Evolutionary conservation across 208 protist genomes (phyloP).

Genomic region (Crithidia sp.): DNA sequence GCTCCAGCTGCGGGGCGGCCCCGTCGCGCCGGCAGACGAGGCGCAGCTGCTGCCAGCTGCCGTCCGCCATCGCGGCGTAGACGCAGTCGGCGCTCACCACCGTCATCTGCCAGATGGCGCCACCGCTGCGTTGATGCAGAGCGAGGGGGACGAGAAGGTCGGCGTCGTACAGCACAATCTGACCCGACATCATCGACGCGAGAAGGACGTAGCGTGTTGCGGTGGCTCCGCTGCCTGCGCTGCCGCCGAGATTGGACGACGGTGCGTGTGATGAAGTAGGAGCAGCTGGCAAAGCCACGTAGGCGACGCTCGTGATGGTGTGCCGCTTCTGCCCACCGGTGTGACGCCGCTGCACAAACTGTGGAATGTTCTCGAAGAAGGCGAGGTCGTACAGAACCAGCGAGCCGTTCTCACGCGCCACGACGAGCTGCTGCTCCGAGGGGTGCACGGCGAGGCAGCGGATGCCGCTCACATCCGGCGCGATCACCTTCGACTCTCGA

Average conservation of each 20-base stretch:
- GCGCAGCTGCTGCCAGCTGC: conserved; percentile 55
- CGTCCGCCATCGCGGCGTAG: conserved; percentile 53
- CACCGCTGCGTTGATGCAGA: conserved; percentile 83
- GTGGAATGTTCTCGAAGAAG: conserved; percentile 80
- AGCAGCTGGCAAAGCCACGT: conserved; percentile 30
- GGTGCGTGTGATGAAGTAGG: not conserved
- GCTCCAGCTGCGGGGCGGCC: conserved; percentile 33
- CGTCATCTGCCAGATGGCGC: conserved; percentile 80
- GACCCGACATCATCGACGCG: conserved; percentile 78
- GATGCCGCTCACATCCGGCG: conserved; percentile 83
- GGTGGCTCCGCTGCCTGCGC: not conserved
- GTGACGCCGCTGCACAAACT: conserved; percentile 78
- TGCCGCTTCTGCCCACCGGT: conserved; percentile 70
- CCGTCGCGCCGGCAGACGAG: conserved; percentile 30
- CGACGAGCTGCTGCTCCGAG: conserved; percentile 53
- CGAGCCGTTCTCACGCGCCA: conserved; percentile 88
- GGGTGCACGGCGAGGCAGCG: conserved; percentile 65
- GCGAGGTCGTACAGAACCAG: conserved; percentile 66
- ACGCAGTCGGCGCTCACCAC: conserved; percentile 35
- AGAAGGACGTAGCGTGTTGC: conserved; percentile 40
- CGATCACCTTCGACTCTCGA: conserved; percentile 76
- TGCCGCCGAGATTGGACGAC: no score
- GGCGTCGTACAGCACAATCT: conserved; percentile 80
- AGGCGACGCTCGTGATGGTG: conserved; percentile 77
- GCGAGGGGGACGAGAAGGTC: conserved; percentile 72